These are phyloP conservation scores for Myriosclerotinia scirpicola DNA, from an alignment of 2,329 filamentous ascomycete genomes.

Conservation along the genomic window DNA sequence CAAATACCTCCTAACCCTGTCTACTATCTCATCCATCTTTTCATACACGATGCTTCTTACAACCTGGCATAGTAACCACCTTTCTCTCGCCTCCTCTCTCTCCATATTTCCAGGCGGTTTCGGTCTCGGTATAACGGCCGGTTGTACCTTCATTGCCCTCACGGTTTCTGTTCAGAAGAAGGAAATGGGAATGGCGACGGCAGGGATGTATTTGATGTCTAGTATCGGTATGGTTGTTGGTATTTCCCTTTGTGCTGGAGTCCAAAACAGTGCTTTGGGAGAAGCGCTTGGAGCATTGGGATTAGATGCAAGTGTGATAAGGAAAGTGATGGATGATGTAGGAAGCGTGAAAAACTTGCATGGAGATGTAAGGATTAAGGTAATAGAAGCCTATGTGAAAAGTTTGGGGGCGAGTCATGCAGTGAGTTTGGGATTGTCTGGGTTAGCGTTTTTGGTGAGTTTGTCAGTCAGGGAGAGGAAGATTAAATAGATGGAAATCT, in stretches of 20 bases:
- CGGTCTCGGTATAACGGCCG: conserved; percentile 49
- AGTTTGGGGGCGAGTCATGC: conserved; percentile 34
- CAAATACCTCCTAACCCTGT: conserved; percentile 53
- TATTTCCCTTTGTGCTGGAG: conserved; percentile 25
- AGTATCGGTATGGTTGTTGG: conserved; percentile 33
- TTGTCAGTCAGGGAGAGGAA: conserved; percentile 17
- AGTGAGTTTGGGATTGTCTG: conserved; percentile 27
- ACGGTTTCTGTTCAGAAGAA: conserved; percentile 47
- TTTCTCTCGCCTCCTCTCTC: conserved; percentile 54
- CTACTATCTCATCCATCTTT: conserved; percentile 50
- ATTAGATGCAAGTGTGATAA: conserved; percentile 26
- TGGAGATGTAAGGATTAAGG: conserved; percentile 25
- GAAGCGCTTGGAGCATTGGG: not conserved
- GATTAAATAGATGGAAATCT: conserved; percentile 9
- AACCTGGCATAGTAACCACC: conserved; percentile 58
- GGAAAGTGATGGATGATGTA: conserved; percentile 31
- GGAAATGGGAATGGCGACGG: conserved; percentile 51
- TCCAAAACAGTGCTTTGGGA: conserved; percentile 20
- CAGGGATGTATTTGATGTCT: conserved; percentile 47
- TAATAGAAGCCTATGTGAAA: conserved; percentile 32
- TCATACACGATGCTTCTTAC: conserved; percentile 55
- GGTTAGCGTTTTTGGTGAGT: conserved; percentile 22
- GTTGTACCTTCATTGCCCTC: conserved; percentile 51
- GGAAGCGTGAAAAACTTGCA: conserved; percentile 27
- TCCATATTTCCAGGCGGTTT: conserved; percentile 60